Evolutionary conservation across 768 basidiomycete genomes (phyloP).

Genomic region (Boletus edulis): DNA sequence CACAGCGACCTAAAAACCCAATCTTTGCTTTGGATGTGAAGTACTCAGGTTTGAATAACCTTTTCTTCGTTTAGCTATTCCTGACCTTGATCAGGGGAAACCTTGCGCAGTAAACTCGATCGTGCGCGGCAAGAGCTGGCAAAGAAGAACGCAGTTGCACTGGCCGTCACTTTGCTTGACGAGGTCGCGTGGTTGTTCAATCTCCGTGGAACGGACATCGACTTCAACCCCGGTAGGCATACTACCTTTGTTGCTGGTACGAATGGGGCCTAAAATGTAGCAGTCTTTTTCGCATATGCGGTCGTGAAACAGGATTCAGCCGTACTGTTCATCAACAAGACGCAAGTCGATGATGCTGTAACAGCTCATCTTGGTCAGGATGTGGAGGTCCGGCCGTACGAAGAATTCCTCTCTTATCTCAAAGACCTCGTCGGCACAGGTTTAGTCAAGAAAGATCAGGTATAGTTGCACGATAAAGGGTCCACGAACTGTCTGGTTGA

Average conservation of each 20-base stretch:
- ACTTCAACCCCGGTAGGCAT: constrained; percentile 68
- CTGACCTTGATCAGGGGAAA: constrained; percentile 44
- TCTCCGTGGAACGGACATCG: constrained; percentile 88
- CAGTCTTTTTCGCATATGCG: constrained; percentile 93
- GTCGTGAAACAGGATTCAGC: constrained; percentile 60
- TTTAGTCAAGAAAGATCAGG: constrained; percentile 33
- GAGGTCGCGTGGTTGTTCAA: constrained; percentile 96
- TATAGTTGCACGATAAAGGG: constrained; percentile 10
- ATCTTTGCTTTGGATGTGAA: constrained; percentile 71
- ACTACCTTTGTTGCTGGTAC: background rate
- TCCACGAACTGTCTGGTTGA: background rate
- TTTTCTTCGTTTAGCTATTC: background rate
- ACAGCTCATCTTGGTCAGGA: constrained; percentile 49
- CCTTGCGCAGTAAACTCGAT: constrained; percentile 63
- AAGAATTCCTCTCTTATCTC: constrained; percentile 62
- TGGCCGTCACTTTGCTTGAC: constrained; percentile 87
- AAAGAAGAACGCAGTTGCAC: constrained; percentile 52
- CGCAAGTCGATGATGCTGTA: constrained; percentile 43
- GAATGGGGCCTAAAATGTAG: background rate
- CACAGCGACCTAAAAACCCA: constrained; percentile 61
- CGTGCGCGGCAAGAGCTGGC: constrained; percentile 62
- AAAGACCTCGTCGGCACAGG: constrained; percentile 43
- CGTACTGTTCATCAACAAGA: constrained; percentile 65
- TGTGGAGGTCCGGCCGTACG: constrained; percentile 72
- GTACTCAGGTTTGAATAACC: constrained; percentile 55